phyloP scores from a whole-genome alignment of 148 eudicot genomes.

The Vaccinium vitisidaea region DNA sequence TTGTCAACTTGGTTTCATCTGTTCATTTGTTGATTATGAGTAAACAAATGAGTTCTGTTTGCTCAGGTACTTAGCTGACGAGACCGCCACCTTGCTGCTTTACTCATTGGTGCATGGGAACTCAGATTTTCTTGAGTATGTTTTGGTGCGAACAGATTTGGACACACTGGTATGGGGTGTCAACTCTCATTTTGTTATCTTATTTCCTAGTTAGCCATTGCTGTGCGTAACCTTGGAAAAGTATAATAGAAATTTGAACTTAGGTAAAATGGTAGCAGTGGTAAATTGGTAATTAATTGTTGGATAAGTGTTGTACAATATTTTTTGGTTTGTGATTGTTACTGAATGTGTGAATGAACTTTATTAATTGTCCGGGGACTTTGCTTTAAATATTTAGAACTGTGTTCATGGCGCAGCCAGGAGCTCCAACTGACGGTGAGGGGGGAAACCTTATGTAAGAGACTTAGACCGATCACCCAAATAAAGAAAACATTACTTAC shows the following conservation, averaged over 20 bases:
- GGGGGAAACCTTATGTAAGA: neutral
- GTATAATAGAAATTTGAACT: neutral
- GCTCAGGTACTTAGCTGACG: conserved; percentile 77
- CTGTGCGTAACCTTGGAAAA: neutral
- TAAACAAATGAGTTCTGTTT: conserved; percentile 5
- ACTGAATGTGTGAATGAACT: neutral
- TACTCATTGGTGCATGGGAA: conserved; percentile 90
- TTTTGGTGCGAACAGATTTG: conserved; percentile 91
- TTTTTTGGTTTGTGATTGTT: neutral
- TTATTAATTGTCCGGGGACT: neutral
- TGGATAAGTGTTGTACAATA: neutral
- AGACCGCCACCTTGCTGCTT: conserved; percentile 68
- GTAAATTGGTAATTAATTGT: neutral
- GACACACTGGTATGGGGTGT: conserved; percentile 82
- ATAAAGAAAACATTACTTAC: neutral
- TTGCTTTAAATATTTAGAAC: neutral
- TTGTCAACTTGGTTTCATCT: neutral
- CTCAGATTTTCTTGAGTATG: conserved; percentile 87
- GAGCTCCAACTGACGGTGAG: neutral
- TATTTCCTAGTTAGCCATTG: neutral
- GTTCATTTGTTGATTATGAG: neutral
- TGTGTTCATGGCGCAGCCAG: neutral
- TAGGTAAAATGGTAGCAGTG: neutral
- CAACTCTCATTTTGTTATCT: neutral
- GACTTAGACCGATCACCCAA: neutral